phyloP scores from a whole-genome alignment of 1,284 basidiomycete genomes.

The Moesziomyces sp. region DNA sequence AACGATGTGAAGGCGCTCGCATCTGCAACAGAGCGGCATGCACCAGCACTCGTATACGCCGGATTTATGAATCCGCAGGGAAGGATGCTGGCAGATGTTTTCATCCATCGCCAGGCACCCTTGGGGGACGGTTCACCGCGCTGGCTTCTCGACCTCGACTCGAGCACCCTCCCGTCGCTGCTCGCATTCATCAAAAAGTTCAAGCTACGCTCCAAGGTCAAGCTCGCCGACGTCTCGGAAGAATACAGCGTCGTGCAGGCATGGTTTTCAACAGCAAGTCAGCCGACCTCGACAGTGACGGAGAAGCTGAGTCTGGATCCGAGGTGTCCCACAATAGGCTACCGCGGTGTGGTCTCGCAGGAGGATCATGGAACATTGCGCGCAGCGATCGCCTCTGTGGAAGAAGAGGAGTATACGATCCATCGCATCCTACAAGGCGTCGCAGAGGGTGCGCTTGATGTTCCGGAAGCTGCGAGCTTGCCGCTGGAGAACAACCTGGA shows the following conservation, averaged over 20 bases:
- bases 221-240: conserved; percentile 77
- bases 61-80: conserved; percentile 90
- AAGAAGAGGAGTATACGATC: conserved; percentile 73
- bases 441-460: conserved; percentile 85
- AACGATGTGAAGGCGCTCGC: conserved; percentile 70
- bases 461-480: conserved; percentile 80
- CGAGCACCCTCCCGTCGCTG: conserved; percentile 71
- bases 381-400: background rate
- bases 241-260: conserved; percentile 82
- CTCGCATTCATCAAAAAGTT: conserved; percentile 81
- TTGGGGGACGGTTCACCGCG: conserved; percentile 62
- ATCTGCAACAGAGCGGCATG: background rate
- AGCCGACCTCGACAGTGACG: background rate
- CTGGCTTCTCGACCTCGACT: conserved; percentile 81
- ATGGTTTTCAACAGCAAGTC: conserved; percentile 72
- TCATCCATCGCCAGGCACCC: conserved; percentile 74
- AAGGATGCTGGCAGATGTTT: conserved; percentile 86
- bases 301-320: conserved; percentile 34
- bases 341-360: conserved; percentile 36
- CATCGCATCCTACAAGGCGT: conserved; percentile 86
- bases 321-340: conserved; percentile 52
- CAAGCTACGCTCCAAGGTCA: conserved; percentile 88
- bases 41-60: conserved; percentile 72
- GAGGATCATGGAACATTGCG: background rate
- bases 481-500: conserved; percentile 95